Conservation (phyloP, 768 basidiomycete genomes). For the Jaapia argillacea region DNA sequence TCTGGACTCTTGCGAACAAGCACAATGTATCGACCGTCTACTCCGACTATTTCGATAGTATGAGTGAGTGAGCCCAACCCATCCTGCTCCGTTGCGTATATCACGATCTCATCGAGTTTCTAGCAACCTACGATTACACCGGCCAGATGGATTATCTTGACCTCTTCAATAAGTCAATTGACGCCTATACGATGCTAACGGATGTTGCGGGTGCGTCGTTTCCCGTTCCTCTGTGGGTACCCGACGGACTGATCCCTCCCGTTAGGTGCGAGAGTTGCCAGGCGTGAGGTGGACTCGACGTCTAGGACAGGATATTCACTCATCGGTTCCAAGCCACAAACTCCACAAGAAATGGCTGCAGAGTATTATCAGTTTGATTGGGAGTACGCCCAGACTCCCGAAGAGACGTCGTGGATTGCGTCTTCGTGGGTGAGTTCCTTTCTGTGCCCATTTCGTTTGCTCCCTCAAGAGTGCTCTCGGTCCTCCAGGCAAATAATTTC, state of each 20-base stretch:
- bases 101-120: neutral
- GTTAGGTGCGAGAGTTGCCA: no score
- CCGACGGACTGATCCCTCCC: neutral
- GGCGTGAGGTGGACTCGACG: no score
- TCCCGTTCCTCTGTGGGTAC: neutral
- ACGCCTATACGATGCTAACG: conserved; percentile 31
- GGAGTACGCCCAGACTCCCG: conserved; percentile 52
- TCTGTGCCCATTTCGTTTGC: conserved; percentile 6
- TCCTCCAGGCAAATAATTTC: conserved; percentile 56
- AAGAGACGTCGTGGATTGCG: conserved; percentile 55
- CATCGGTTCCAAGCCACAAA: conserved; percentile 32
- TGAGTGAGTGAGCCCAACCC: conserved; percentile 25
- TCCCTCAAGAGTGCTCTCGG: conserved; percentile 10
- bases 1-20: conserved; percentile 45
- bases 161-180: conserved; percentile 28
- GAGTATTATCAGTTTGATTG: conserved; percentile 46
- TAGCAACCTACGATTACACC: conserved; percentile 45
- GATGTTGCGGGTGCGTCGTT: conserved; percentile 30
- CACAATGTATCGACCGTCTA: conserved; percentile 36
- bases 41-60: conserved; percentile 31
- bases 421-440: conserved; percentile 42
- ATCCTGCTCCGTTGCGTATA: neutral
- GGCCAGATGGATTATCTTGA: conserved; percentile 39
- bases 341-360: conserved; percentile 36
- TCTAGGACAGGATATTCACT: conserved; percentile 45